These are phyloP conservation scores for Bretziella fagacearum DNA, from an alignment of 2,329 filamentous ascomycete species.

Conservation along the genomic window DNA sequence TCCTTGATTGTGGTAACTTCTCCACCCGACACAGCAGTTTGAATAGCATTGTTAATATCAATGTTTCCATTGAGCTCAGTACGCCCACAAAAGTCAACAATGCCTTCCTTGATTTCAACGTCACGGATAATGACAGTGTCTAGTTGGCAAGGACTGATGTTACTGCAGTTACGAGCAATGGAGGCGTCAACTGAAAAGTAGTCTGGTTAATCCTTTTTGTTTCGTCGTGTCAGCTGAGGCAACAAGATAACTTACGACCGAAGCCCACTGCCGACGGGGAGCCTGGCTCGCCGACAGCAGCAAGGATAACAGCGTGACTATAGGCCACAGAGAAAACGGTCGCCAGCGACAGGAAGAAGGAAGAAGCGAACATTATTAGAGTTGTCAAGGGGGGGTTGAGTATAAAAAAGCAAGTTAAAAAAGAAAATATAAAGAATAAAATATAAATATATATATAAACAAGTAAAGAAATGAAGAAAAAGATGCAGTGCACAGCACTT, in stretches of 20 bases:
- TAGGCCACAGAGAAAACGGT: slow-evolving; percentile 20
- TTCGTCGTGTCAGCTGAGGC: background rate
- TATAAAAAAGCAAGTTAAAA: background rate
- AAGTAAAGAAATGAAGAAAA: slow-evolving; percentile 2
- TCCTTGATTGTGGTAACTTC: slow-evolving; percentile 32
- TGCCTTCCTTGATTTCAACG: slow-evolving; percentile 32
- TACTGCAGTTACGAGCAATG: slow-evolving; percentile 45
- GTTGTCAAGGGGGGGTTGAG: no score
- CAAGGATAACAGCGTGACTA: slow-evolving; percentile 31
- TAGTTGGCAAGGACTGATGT: slow-evolving; percentile 49
- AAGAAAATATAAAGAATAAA: background rate
- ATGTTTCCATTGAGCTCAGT: slow-evolving; percentile 45
- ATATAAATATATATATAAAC: background rate
- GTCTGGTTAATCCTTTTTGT: background rate
- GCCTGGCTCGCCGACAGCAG: slow-evolving; percentile 27
- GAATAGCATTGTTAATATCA: slow-evolving; percentile 38
- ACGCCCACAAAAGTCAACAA: slow-evolving; percentile 44
- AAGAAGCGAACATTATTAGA: slow-evolving; percentile 4
- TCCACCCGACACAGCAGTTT: slow-evolving; percentile 29
- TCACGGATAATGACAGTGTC: slow-evolving; percentile 48
- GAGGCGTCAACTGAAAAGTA: slow-evolving; percentile 28
- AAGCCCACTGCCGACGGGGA: slow-evolving; percentile 32
- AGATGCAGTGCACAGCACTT: slow-evolving; percentile 7
- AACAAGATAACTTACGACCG: slow-evolving; percentile 22
- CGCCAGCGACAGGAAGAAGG: slow-evolving; percentile 11